These are phyloP conservation scores for Thraustochytrium striatum DNA, from an alignment of 352 stramenopile genomes.

Conservation along the genomic window DNA sequence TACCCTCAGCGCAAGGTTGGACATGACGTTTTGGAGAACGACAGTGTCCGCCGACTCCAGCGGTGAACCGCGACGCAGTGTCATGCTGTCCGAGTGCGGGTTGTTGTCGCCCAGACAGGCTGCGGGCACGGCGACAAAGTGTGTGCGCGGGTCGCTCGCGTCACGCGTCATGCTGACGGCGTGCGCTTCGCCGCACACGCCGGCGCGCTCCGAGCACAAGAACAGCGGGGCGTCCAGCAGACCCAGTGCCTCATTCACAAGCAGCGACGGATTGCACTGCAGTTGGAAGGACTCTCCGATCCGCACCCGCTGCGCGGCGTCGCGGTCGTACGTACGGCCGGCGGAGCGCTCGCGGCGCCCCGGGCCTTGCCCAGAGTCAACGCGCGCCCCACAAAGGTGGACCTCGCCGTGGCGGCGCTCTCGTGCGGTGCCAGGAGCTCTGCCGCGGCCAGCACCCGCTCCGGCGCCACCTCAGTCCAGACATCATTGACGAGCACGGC, in stretches of 20 bases:
- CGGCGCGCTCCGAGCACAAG: constrained; percentile 13
- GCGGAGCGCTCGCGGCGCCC: background rate
- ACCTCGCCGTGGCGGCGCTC: background rate
- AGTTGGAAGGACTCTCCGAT: constrained; percentile 21
- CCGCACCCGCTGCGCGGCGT: background rate
- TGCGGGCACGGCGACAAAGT: background rate
- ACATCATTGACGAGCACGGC: background rate
- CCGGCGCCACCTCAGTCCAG: constrained; percentile 29
- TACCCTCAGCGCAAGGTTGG: constrained; percentile 8
- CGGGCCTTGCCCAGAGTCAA: background rate
- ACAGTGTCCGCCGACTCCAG: background rate
- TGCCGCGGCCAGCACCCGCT: background rate
- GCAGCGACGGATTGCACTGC: constrained; percentile 6
- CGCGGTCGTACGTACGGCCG: background rate
- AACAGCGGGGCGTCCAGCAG: constrained; percentile 13
- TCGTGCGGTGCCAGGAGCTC: background rate
- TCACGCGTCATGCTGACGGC: background rate
- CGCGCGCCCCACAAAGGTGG: background rate
- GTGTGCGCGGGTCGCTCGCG: background rate
- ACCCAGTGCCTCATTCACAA: constrained; percentile 13
- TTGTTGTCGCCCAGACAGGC: background rate
- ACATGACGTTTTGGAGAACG: constrained; percentile 18
- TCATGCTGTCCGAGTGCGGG: background rate
- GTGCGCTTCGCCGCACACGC: constrained; percentile 5
- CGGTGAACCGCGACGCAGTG: background rate